Percentiles rank a stretch among this genome's conserved stretches.
These are phyloP conservation scores for Solanum chaucha DNA, from an alignment of 257 asterid genomes.

Conservation along the genomic window DNA sequence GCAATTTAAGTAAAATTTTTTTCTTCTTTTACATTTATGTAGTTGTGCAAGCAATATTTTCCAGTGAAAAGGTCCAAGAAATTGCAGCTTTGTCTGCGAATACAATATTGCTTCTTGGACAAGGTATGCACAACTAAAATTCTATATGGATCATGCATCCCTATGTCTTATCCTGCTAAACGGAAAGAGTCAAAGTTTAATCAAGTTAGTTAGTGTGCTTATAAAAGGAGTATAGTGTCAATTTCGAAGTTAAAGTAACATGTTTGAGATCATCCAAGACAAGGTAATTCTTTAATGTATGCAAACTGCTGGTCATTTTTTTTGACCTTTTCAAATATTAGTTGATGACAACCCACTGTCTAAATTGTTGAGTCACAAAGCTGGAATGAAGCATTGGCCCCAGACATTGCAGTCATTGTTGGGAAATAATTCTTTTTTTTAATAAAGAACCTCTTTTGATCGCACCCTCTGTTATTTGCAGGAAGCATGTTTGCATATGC, in stretches of 20 bases:
- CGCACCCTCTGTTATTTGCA: constrained; percentile 19
- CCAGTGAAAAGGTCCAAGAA: constrained; percentile 69
- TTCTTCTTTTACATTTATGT: constrained; percentile 1
- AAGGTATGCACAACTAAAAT: constrained; percentile 39
- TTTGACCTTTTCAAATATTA: background rate
- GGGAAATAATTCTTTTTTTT: background rate
- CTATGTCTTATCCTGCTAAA: background rate
- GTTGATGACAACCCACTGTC: background rate
- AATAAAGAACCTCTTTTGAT: background rate
- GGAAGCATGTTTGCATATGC: constrained; percentile 68
- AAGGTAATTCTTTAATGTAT: background rate
- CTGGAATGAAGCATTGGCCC: background rate
- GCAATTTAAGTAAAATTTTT: constrained; percentile 1
- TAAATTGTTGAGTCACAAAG: background rate
- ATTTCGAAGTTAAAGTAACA: background rate
- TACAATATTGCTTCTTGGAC: constrained; percentile 64
- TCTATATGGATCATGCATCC: background rate
- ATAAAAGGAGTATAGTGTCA: background rate
- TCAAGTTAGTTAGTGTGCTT: background rate
- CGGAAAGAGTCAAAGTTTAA: background rate
- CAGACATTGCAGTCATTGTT: background rate
- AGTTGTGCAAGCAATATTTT: constrained; percentile 60
- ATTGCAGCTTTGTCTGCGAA: constrained; percentile 51
- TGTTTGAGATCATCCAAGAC: background rate
- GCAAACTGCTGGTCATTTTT: background rate